A percentile compares a stretch with the other conserved stretches of the same genome.
These are phyloP conservation scores for Corynespora cassiicola DNA, from an alignment of 2,329 filamentous ascomycete genomes.

Conservation along the genomic window DNA sequence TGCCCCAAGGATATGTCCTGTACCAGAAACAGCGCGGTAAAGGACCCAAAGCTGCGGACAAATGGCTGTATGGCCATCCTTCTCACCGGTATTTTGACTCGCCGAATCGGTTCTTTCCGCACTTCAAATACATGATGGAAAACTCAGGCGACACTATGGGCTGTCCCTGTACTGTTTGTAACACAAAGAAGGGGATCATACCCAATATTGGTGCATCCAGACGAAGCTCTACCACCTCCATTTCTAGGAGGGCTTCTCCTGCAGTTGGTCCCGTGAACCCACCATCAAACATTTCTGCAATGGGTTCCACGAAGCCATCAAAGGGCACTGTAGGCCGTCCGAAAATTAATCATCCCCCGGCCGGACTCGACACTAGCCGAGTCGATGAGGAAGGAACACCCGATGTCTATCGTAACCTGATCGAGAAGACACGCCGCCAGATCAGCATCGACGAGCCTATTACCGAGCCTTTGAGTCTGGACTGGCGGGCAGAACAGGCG, in stretches of 20 bases:
- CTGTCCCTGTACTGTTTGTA: constrained; percentile 61
- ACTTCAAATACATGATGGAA: constrained; percentile 64
- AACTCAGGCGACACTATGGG: constrained; percentile 46
- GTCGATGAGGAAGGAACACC: constrained; percentile 61
- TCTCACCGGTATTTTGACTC: constrained; percentile 59
- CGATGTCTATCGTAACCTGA: constrained; percentile 59
- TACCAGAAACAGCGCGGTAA: constrained; percentile 56
- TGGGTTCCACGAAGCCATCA: constrained; percentile 7
- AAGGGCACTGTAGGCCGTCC: too few relatives aligned
- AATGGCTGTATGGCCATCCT: constrained; percentile 65
- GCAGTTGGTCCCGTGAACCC: too few relatives aligned
- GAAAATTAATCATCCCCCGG: too few relatives aligned
- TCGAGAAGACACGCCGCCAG: constrained; percentile 55
- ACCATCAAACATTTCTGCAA: not conserved
- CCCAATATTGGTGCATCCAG: too few relatives aligned
- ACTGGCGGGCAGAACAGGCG: constrained; percentile 62
- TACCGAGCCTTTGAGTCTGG: constrained; percentile 58
- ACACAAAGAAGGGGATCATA: constrained; percentile 23
- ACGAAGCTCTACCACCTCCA: not conserved
- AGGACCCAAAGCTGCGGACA: constrained; percentile 54
- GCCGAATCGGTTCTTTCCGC: constrained; percentile 60
- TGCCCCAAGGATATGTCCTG: constrained; percentile 62
- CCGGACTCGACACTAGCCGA: constrained; percentile 27
- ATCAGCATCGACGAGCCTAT: constrained; percentile 53
- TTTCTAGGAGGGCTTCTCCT: not conserved